A percentile compares a stretch with the other conserved stretches of the same genome.
These are phyloP conservation scores for Botryotinia convoluta DNA, from an alignment of 2,329 filamentous ascomycete species.

Conservation along the genomic window DNA sequence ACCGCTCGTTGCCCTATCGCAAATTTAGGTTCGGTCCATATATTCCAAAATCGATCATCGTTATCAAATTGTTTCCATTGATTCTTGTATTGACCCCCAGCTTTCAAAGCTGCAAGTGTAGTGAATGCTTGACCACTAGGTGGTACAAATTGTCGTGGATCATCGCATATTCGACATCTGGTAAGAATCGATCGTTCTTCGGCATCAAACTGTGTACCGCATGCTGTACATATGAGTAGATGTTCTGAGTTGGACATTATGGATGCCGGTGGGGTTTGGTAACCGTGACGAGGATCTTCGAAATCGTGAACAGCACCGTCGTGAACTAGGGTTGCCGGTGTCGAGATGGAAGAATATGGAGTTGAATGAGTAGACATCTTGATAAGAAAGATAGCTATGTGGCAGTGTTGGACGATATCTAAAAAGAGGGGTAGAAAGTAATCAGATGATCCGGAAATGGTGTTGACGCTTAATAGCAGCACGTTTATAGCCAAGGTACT, in stretches of 20 bases:
- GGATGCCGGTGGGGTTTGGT: conserved; percentile 22
- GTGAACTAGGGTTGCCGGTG: conserved; percentile 1
- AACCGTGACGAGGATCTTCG: conserved; percentile 28
- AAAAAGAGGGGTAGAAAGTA: background rate
- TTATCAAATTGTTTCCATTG: conserved; percentile 48
- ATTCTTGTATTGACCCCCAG: conserved; percentile 48
- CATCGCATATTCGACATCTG: conserved; percentile 70
- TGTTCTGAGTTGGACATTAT: conserved; percentile 29
- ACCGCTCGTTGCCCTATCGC: conserved; percentile 75
- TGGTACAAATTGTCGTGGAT: conserved; percentile 69
- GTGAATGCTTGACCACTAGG: conserved; percentile 64
- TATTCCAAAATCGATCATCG: conserved; percentile 47
- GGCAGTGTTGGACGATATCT: background rate
- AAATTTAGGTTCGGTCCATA: conserved; percentile 55
- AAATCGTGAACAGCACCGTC: conserved; percentile 22
- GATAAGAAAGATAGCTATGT: background rate
- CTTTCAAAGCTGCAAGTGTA: conserved; percentile 49
- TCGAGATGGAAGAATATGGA: conserved; percentile 13
- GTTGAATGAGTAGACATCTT: conserved; percentile 14
- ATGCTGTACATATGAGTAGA: conserved; percentile 62
- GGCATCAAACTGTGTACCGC: conserved; percentile 66
- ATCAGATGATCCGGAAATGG: background rate
- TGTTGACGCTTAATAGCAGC: background rate
- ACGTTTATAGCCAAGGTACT: background rate
- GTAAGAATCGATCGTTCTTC: conserved; percentile 48